These are phyloP conservation scores for Dendrobium chrysotoxum DNA, from an alignment of 106 monocot genomes.

Conservation along the genomic window DNA sequence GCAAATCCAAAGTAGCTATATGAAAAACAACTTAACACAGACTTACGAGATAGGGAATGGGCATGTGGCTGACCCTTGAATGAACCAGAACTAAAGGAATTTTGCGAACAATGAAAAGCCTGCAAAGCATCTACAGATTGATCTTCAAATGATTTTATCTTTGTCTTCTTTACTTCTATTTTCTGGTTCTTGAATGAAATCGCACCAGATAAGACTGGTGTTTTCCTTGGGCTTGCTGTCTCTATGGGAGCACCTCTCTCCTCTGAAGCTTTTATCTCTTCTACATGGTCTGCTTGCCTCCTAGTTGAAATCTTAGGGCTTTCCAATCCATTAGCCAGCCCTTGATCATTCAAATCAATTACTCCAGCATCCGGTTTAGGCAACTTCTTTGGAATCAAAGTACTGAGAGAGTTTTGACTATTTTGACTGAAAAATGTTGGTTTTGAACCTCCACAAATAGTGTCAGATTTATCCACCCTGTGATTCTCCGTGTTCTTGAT, in stretches of 20 bases:
- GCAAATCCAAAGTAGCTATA: too few relatives aligned
- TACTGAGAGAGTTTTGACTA: constrained; percentile 20
- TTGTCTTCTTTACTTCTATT: too few relatives aligned
- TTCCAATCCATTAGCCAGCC: constrained; percentile 15
- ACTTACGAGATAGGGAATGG: too few relatives aligned
- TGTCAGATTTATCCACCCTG: constrained; percentile 26
- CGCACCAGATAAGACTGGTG: too few relatives aligned
- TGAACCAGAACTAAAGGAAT: too few relatives aligned
- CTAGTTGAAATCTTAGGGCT: constrained; percentile 18
- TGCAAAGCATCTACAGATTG: too few relatives aligned
- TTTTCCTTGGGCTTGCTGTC: too few relatives aligned
- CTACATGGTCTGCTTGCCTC: constrained; percentile 11
- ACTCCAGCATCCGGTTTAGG: constrained; percentile 15
- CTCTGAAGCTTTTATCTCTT: constrained; percentile 6
- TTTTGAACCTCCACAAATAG: constrained; percentile 15
- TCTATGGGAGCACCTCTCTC: constrained; percentile 10
- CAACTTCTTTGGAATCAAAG: constrained; percentile 16
- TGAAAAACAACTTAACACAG: too few relatives aligned
- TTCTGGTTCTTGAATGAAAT: too few relatives aligned
- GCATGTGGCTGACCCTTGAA: too few relatives aligned
- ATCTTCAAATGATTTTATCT: too few relatives aligned
- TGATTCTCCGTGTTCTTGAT: constrained; percentile 27
- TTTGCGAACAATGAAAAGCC: too few relatives aligned
- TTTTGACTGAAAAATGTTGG: constrained; percentile 16
- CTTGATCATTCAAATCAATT: constrained; percentile 11